phyloP scores from a whole-genome alignment of 495 filamentous ascomycete genomes.

The Cercophora scortea region DNA sequence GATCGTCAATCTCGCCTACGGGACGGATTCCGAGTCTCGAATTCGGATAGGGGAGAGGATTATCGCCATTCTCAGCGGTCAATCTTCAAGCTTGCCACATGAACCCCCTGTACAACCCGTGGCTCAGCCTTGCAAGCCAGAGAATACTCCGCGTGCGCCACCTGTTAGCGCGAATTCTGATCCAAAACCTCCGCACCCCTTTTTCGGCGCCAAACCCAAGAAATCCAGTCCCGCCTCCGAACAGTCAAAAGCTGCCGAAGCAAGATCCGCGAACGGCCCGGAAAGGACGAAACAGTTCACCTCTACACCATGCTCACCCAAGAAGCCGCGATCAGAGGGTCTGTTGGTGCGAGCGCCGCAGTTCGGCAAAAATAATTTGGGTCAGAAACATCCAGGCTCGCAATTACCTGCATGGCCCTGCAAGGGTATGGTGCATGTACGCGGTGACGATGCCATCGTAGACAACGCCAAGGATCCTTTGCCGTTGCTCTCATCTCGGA shows the following conservation, averaged over 20 bases:
- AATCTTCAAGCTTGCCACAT: background rate
- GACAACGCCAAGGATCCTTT: background rate
- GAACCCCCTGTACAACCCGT: no score
- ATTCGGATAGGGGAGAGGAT: conserved; percentile 26
- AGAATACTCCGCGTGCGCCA: no score
- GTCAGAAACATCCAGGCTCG: conserved; percentile 51
- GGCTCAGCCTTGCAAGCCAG: no score
- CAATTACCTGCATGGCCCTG: conserved; percentile 64
- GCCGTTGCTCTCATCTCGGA: conserved; percentile 21
- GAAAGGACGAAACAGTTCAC: conserved; percentile 24
- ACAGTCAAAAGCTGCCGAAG: conserved; percentile 11
- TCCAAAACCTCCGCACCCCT: conserved; percentile 68
- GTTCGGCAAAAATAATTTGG: conserved; percentile 23
- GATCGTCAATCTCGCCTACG: conserved; percentile 29
- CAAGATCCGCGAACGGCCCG: background rate
- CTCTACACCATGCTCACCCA: conserved; percentile 27
- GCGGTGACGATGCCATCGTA: conserved; percentile 23
- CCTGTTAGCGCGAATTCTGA: no score
- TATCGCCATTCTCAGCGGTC: conserved; percentile 18
- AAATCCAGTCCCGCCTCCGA: conserved; percentile 8
- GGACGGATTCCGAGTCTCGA: conserved; percentile 23
- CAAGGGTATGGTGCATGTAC: conserved; percentile 53
- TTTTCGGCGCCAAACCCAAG: conserved; percentile 53
- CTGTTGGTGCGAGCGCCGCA: conserved; percentile 18
- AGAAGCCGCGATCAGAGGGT: conserved; percentile 10